Base-by-base conservation (phyloP, 805 yeast genomes). In the Danielia oregonensis region DNA sequence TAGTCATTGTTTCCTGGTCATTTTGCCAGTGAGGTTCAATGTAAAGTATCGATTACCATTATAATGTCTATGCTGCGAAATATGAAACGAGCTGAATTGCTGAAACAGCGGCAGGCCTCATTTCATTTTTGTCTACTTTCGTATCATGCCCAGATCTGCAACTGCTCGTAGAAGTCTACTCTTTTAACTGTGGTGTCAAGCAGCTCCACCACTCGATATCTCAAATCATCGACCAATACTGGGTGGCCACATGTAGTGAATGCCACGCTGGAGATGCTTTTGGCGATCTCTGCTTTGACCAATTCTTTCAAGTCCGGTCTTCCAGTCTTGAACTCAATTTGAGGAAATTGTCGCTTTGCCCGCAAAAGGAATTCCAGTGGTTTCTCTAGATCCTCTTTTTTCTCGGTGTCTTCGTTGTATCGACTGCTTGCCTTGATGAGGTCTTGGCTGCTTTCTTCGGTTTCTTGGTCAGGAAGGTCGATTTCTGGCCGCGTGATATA, bases 271-370 rank as follows among this genome's bases (percentile, higher is more conserved):
- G 78, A 72, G 2, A 41, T 26, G 1, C 72, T 56, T 15, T 59
- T 57, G 5, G 56, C 48, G 5, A 72, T 52, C 29, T 65, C 70
- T 1, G 57, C 38, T 3, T 43, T 37, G 0, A 79, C 62, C 3
- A 76, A 37, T 3, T 49, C 48, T 0, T 56, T 56, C 26, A 79
- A 39, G 33, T 62, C 50, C 1, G 86, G 85, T 44, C 83, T 62
- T 24, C 51, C 55, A 5, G 40, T 43, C n/a, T 29, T 33, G 38
- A 54, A 46, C 2, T 30, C 32, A 4, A 54, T 23, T 24, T 49
- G 48, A 2, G 48, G 42, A 28, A 51, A 44, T 29, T 48, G 35
- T 4, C 27, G 25, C 21, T 41, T 33, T 15, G 43, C 31, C 6
- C 10, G 14, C 1, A 22, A 26, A 5, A 11, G 14, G 6, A 15